Evolutionary conservation across 2,329 filamentous ascomycete species (phyloP).

Genomic region (Fusarium nygamai): DNA sequence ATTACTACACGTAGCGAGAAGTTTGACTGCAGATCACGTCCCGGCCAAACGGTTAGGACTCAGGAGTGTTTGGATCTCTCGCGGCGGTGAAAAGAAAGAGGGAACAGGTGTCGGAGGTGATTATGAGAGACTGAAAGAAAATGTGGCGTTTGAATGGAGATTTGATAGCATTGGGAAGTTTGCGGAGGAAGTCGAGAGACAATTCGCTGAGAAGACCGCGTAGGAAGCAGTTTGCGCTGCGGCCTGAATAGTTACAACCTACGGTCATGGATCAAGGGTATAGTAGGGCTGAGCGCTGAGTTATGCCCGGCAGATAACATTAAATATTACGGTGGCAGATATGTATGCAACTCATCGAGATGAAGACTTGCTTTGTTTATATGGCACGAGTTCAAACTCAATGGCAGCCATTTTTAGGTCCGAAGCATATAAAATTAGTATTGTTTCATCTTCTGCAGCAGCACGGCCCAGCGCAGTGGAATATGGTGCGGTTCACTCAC

Average conservation of each 20-base stretch:
- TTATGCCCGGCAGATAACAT: neutral
- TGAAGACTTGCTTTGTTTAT: neutral
- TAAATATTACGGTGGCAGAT: neutral
- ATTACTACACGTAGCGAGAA: slow-evolving; percentile 20
- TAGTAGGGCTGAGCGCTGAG: neutral
- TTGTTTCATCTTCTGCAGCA: slow-evolving; percentile 4
- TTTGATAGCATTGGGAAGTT: slow-evolving; percentile 17
- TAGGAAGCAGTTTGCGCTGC: neutral
- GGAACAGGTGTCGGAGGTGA: slow-evolving; percentile 9
- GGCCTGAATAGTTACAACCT: neutral
- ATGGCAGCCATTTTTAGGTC: neutral
- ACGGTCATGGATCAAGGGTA: neutral
- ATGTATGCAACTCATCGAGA: neutral
- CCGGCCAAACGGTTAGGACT: slow-evolving; percentile 6
- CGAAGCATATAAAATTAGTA: neutral
- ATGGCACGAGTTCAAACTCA: neutral
- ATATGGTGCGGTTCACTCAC: neutral
- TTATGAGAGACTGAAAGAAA: neutral
- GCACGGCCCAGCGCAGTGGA: neutral
- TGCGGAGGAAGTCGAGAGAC: slow-evolving; percentile 13
- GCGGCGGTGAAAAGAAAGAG: slow-evolving; percentile 5
- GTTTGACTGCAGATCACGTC: slow-evolving; percentile 20
- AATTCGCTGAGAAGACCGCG: neutral
- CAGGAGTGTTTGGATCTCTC: slow-evolving; percentile 13
- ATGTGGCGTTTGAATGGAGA: slow-evolving; percentile 16